Evolutionary conservation across 148 eudicot species (phyloP), one percentile per base, ranked within the genome.

Genomic region (Vaccinium myrtillus): DNA sequence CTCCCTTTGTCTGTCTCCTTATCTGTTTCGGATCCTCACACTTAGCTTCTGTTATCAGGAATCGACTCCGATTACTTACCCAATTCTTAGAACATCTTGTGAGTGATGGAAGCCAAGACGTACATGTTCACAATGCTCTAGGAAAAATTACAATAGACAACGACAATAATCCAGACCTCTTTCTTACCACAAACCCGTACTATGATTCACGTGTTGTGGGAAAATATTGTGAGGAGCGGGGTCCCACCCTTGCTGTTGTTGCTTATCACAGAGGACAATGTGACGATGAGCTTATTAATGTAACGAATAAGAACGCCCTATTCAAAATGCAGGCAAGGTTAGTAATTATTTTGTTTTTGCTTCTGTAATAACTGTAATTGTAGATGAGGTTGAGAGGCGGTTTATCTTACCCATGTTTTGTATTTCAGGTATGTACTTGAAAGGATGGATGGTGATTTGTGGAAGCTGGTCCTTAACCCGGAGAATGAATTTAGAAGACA

Each of bases 131-230:
- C 91, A 95, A 94, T 91, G 98, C 98, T 79, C 85, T 95, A 82
- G 98, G 98, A 82, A 95, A 95, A 88, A 93, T 95, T 76, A 93
- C 93, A 49, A 96, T 94, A 83, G 99, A 96, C 81, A 94, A 97
- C 92, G 93, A 93, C 79, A 94, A 93, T 88, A 96, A 96, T 61
- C 97, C 99, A 21, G 98, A 96, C 88, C 99, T 94, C 85, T 96
- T 96, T 82, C 95, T 96, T 83, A 94, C 98, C 53, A 96, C 99
- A 82, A 96, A 96, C 63, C 99, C 94, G 1, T 93, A 92, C 87
- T 96, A 96, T 81, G 99, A 96, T 87, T 94, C 99, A n/a, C 98
- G 94, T 85, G 98, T 94, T 87, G 98, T 96, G 83, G 99, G 99
- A 61, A 96, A 94, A 86, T 96, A 96, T 80, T 96, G 99, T 88